Conservation (phyloP, 2,329 filamentous ascomycete species). For the Madurella fahalii region DNA sequence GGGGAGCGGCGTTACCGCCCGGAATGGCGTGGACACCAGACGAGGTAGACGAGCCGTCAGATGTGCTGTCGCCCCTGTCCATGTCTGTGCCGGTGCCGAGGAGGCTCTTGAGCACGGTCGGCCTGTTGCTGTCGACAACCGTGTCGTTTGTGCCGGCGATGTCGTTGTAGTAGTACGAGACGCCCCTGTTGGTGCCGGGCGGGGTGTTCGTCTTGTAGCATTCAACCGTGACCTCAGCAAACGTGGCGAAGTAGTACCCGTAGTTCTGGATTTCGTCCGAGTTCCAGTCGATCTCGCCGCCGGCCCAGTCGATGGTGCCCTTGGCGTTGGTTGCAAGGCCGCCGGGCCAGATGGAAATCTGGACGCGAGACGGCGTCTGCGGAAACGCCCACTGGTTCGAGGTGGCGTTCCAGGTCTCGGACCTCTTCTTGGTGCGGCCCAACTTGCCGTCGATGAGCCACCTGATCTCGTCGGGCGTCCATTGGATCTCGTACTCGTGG, state of each 20-base stretch:
- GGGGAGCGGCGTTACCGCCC: slow-evolving; percentile 29
- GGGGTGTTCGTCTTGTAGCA: slow-evolving; percentile 67
- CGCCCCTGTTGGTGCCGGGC: slow-evolving; percentile 65
- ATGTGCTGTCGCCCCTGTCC: slow-evolving; percentile 39
- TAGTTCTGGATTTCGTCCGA: slow-evolving; percentile 72
- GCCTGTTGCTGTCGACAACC: slow-evolving; percentile 68
- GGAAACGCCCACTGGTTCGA: slow-evolving; percentile 80
- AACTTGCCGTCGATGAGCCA: slow-evolving; percentile 84
- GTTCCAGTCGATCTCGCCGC: slow-evolving; percentile 85
- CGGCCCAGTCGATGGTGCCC: slow-evolving; percentile 89
- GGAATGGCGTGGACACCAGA: slow-evolving; percentile 27
- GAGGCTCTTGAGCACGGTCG: slow-evolving; percentile 73
- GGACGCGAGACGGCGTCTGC: slow-evolving; percentile 84
- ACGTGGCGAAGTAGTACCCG: slow-evolving; percentile 83
- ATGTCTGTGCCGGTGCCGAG: slow-evolving; percentile 77
- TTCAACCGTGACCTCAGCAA: slow-evolving; percentile 72
- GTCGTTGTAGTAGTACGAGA: slow-evolving; percentile 72
- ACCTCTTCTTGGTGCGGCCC: slow-evolving; percentile 68
- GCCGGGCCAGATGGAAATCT: slow-evolving; percentile 94
- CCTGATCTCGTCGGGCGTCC: slow-evolving; percentile 79
- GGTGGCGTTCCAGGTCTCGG: slow-evolving; percentile 82
- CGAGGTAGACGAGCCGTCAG: slow-evolving; percentile 11
- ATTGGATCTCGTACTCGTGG: slow-evolving; percentile 91
- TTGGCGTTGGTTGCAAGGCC: slow-evolving; percentile 72
- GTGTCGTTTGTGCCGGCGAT: slow-evolving; percentile 67